phyloP scores from a whole-genome alignment of 148 eudicot genomes.

The Camellia lanceoleosa region DNA sequence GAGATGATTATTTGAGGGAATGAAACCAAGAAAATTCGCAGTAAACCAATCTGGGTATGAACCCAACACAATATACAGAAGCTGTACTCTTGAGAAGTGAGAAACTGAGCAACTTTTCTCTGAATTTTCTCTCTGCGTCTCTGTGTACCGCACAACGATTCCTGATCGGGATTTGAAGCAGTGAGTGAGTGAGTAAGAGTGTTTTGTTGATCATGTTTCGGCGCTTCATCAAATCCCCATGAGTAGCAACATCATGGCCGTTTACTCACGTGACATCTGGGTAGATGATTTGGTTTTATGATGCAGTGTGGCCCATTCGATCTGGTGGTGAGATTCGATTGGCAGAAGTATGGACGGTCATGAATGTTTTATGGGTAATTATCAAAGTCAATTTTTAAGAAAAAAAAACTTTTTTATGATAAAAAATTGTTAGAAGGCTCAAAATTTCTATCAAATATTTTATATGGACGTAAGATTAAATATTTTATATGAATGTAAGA shows the following conservation, averaged over 20 bases:
- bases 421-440: no score
- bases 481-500: no score
- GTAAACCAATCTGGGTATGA: neutral
- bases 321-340: no score
- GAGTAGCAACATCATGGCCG: neutral
- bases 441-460: no score
- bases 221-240: neutral
- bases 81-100: neutral
- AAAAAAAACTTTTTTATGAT: no score
- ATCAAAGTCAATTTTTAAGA: no score
- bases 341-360: neutral
- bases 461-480: no score
- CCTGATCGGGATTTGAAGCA: neutral
- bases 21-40: neutral
- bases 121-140: neutral
- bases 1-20: neutral
- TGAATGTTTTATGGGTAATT: neutral
- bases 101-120: neutral
- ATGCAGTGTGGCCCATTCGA: no score
- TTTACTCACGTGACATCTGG: neutral
- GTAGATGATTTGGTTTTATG: no score
- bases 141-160: neutral
- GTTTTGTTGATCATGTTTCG: neutral
- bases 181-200: neutral
- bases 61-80: neutral